Base-by-base conservation (phyloP, 1,284 basidiomycete genomes). In the Bjerkandera adusta region DNA sequence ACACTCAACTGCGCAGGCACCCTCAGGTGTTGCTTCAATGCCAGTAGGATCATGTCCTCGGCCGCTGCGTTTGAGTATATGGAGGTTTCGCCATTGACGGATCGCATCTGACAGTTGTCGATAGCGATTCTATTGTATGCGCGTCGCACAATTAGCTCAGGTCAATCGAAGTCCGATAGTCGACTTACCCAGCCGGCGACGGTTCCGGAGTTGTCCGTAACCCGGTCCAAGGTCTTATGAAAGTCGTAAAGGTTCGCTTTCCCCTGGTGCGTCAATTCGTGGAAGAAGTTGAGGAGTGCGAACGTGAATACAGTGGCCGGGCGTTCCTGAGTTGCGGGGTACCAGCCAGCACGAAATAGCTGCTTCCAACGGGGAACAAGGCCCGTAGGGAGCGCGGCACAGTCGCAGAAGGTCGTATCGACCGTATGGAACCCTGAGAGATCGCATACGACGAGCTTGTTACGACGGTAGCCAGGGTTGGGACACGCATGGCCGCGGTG, bases 1-100 rank as follows among this genome's bases (percentile, higher is more conserved):
- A 42, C 62, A 65, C 2, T 30, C 30, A 4, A 66, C 49, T 2
- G 60, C 62, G 18, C 36, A 37, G 8, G 13, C 36, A 18, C 63
- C 63, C 2, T 36, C 36, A 5, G 24, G 13, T 0, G 58, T 61
- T 0, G 27, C 49, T 1, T 20, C 25, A 10, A 57, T 44, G 1
- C 57, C 56, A 10, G 27, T 35, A 1, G 53, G 45, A 24, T 50
- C 48, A 36, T 61, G 55, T 0, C 54, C 55, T 1, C 57, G 53
- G 1, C 56, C 60, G 8, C 38, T 47, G 0, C 52, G 26, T 35
- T 62, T 60, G 5, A 58, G 40, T 27, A 54, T 43, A 27, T 56
- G 57, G 6, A 57, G 49, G 29, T 53, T 49, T 0, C 51, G 43
- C 52, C 52, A 58, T 35, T 53, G 43, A 1, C 55, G 48, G 12